phyloP scores from a whole-genome alignment of 495 filamentous ascomycete genomes.

The Tuber calosporum region DNA sequence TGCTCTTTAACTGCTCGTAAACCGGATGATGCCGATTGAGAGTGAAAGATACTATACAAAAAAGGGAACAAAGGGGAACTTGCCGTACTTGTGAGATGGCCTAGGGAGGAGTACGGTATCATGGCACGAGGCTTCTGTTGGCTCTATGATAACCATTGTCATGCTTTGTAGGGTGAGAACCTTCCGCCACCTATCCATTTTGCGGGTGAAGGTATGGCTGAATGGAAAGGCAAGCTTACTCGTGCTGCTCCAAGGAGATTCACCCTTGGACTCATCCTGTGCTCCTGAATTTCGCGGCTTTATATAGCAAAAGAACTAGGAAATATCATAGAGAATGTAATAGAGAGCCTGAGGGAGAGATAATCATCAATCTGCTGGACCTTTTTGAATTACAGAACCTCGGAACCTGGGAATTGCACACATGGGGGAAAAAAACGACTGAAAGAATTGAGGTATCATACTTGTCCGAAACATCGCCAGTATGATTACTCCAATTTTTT shows the following conservation, averaged over 20 bases:
- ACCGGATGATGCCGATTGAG: too few species aligned
- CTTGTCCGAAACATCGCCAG: neutral
- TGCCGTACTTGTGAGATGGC: neutral
- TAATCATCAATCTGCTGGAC: conserved; percentile 46
- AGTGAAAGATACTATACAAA: too few species aligned
- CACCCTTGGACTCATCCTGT: conserved; percentile 45
- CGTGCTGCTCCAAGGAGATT: conserved; percentile 47
- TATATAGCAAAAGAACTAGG: conserved; percentile 44
- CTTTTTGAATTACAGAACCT: conserved; percentile 42
- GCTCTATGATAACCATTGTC: conserved; percentile 48
- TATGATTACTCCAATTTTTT: neutral
- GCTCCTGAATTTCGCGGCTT: conserved; percentile 44
- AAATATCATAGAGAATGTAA: conserved; percentile 45
- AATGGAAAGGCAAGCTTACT: conserved; percentile 37
- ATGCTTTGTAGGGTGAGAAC: conserved; percentile 42
- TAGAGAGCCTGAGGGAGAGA: conserved; percentile 45
- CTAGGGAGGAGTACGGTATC: conserved; percentile 47
- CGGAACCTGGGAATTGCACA: conserved; percentile 44
- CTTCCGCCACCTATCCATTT: conserved; percentile 46
- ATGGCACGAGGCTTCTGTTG: conserved; percentile 52
- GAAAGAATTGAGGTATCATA: conserved; percentile 38
- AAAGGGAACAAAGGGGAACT: neutral
- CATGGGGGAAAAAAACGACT: conserved; percentile 38
- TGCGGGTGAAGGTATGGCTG: neutral
- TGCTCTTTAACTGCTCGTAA: too few species aligned